Evolutionary conservation across 2,329 filamentous ascomycete species (phyloP).

Genomic region (Aspergillus sp.): DNA sequence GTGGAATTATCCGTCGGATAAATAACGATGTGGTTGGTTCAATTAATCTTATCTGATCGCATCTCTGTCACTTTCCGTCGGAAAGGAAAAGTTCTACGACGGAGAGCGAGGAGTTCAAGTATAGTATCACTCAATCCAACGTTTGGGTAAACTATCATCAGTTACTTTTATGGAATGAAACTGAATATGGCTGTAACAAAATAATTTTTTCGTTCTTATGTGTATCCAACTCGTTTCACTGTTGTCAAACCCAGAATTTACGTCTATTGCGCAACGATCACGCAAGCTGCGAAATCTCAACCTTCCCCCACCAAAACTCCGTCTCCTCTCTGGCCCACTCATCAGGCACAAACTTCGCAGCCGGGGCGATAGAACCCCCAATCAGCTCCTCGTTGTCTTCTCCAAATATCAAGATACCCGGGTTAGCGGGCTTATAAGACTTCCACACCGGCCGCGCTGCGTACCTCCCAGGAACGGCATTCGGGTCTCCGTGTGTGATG

Average conservation of each 20-base stretch:
- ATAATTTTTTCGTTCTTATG: too few relatives aligned
- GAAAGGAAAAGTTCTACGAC: neutral
- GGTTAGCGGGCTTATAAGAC: slow-evolving; percentile 25
- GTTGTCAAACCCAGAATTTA: too few relatives aligned
- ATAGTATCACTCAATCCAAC: too few relatives aligned
- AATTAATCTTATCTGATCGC: too few relatives aligned
- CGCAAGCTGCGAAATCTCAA: slow-evolving; percentile 22
- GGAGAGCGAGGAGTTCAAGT: neutral
- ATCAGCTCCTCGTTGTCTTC: slow-evolving; percentile 51
- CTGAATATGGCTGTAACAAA: too few relatives aligned
- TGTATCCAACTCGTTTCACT: too few relatives aligned
- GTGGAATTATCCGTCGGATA: neutral
- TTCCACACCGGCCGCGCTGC: slow-evolving; percentile 38
- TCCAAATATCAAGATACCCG: slow-evolving; percentile 46
- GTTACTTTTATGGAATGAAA: too few relatives aligned
- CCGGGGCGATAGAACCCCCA: slow-evolving; percentile 40
- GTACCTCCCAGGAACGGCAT: slow-evolving; percentile 28
- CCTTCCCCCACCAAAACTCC: slow-evolving; percentile 47
- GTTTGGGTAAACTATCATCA: too few relatives aligned
- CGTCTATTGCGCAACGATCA: neutral
- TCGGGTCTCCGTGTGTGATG: slow-evolving; percentile 49
- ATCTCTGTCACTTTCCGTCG: neutral
- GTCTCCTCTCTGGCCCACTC: slow-evolving; percentile 47
- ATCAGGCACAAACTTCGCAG: slow-evolving; percentile 43
- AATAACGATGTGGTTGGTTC: neutral